phyloP scores from a whole-genome alignment of 208 protist species.

The Acanthamoeba healyi region DNA sequence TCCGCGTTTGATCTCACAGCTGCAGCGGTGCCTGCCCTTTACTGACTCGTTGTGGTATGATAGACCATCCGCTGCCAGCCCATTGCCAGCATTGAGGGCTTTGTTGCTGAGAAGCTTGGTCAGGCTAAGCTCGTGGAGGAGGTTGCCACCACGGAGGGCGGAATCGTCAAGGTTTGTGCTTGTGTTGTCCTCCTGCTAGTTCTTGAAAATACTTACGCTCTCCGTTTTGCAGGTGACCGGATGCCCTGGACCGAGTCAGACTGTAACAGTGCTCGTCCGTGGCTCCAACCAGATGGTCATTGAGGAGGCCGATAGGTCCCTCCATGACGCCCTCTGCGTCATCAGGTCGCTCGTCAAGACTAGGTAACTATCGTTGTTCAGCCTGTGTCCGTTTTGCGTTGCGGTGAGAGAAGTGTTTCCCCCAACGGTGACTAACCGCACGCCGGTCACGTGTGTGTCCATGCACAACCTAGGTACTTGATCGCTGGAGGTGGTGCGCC shows the following conservation, averaged over 20 bases:
- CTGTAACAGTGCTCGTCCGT: constrained; percentile 96
- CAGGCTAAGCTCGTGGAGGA: constrained; percentile 96
- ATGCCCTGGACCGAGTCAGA: constrained; percentile 93
- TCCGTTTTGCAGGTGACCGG: constrained; percentile 93
- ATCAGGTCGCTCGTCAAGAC: constrained; percentile 99
- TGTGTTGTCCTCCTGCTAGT: neutral
- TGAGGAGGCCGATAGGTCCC: constrained; percentile 98
- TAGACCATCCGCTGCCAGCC: constrained; percentile 97
- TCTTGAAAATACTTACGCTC: neutral
- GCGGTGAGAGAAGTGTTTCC: no score
- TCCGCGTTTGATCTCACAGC: neutral
- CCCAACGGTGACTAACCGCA: neutral
- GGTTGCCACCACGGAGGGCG: constrained; percentile 87
- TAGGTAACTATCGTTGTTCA: constrained; percentile 75
- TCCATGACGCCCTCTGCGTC: constrained; percentile 99
- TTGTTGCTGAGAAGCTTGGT: constrained; percentile 98
- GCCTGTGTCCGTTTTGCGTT: no score
- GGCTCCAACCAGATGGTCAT: constrained; percentile 98
- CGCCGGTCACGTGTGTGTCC: neutral
- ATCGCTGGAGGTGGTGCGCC: constrained; percentile 97
- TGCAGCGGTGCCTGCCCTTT: neutral
- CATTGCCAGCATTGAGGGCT: constrained; percentile 96
- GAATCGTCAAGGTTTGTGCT: constrained; percentile 43
- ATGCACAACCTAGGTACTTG: constrained; percentile 76
- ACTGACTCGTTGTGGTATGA: neutral